Percentiles rank a stretch among this genome's conserved stretches.
Evolutionary conservation across 2,329 filamentous ascomycete genomes (phyloP).

Genomic region (Aspergillus fumigatus): DNA sequence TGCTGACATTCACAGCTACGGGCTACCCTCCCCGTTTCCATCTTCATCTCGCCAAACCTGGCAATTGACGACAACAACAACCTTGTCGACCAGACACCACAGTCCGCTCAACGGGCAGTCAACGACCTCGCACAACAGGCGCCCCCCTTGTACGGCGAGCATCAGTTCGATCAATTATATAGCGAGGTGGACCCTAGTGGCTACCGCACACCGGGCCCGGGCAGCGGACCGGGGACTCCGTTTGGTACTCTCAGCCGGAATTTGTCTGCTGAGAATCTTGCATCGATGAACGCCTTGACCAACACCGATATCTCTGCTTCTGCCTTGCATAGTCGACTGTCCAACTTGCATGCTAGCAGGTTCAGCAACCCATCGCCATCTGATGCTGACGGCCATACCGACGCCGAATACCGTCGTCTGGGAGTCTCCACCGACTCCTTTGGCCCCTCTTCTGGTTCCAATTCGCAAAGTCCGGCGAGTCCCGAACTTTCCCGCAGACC

Average conservation of each 20-base stretch:
- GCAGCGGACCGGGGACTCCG: constrained; percentile 72
- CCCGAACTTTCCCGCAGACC: constrained; percentile 41
- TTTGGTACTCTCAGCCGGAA: constrained; percentile 64
- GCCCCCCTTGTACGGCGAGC: constrained; percentile 88
- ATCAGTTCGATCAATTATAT: constrained; percentile 85
- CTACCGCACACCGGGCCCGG: constrained; percentile 69
- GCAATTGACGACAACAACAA: constrained; percentile 83
- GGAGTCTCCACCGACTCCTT: constrained; percentile 30
- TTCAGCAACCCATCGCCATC: constrained; percentile 17
- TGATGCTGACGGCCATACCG: constrained; percentile 19
- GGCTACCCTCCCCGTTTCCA: constrained; percentile 81
- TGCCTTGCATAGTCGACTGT: constrained; percentile 66
- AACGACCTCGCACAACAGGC: constrained; percentile 61
- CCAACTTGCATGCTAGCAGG: constrained; percentile 45
- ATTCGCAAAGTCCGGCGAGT: constrained; percentile 29
- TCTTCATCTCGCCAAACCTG: constrained; percentile 94
- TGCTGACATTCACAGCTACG: constrained; percentile 57
- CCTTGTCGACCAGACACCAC: constrained; percentile 59
- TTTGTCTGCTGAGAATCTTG: constrained; percentile 76
- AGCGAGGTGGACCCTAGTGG: constrained; percentile 76
- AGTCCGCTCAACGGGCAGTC: constrained; percentile 46
- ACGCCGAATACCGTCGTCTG: constrained; percentile 19
- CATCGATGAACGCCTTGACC: constrained; percentile 50
- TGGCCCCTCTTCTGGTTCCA: constrained; percentile 26
- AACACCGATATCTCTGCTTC: constrained; percentile 55